Conservation (phyloP, 2,329 filamentous ascomycete genomes). For the Alternaria burnsii region DNA sequence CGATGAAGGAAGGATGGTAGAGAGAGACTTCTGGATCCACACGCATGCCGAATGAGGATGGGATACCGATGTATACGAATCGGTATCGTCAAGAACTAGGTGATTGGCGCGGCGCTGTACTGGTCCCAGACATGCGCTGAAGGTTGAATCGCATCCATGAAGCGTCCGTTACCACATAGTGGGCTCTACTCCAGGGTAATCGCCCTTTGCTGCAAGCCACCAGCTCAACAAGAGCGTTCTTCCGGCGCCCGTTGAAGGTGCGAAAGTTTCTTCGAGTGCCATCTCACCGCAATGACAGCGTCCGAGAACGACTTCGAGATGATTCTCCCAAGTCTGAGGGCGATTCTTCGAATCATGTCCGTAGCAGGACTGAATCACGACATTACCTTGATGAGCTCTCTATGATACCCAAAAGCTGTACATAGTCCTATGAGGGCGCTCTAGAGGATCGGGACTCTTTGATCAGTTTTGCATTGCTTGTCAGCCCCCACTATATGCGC, state of each 20-base stretch:
- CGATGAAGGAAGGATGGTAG: conserved; percentile 37
- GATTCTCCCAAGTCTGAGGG: background rate
- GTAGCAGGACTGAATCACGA: too few species aligned
- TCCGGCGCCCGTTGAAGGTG: background rate
- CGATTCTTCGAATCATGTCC: background rate
- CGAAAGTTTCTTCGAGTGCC: background rate
- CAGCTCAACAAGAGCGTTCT: background rate
- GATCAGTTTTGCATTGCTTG: background rate
- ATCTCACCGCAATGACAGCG: background rate
- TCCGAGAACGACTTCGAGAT: background rate
- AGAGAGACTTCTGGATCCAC: conserved; percentile 41
- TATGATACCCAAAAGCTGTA: too few species aligned
- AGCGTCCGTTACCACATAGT: background rate
- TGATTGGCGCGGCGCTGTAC: background rate
- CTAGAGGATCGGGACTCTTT: background rate
- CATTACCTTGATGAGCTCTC: background rate
- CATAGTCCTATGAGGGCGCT: background rate
- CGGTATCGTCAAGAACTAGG: background rate
- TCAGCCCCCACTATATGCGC: too few species aligned
- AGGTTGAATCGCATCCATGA: background rate
- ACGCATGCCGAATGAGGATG: conserved; percentile 26
- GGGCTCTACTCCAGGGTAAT: background rate
- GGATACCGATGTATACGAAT: background rate
- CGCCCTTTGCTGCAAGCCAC: background rate
- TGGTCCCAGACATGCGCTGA: background rate